A percentile compares a stretch with the other conserved stretches of the same genome.
Evolutionary conservation across 2,329 filamentous ascomycete species (phyloP).

Genomic region (Aspergillus oerlinghausenensis): DNA sequence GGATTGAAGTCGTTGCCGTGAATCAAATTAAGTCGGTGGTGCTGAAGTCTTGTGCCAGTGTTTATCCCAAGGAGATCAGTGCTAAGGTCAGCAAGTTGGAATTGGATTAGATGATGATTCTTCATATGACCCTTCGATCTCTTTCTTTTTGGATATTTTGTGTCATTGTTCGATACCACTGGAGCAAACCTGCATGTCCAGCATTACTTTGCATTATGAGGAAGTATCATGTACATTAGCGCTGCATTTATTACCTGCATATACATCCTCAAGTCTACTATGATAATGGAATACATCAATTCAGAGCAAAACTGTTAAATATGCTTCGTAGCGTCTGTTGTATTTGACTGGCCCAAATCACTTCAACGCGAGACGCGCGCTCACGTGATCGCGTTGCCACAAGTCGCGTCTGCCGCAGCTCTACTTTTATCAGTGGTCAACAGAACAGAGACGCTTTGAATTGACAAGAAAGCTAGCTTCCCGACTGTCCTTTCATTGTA

Average conservation of each 20-base stretch:
- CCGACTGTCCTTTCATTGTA: conserved; percentile 4
- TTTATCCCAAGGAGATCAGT: conserved; percentile 34
- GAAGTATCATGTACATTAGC: conserved; percentile 25
- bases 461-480: conserved; percentile 6
- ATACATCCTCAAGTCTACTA: not conserved
- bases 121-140: not conserved
- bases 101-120: conserved; percentile 23
- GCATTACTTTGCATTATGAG: conserved; percentile 10
- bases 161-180: conserved; percentile 6
- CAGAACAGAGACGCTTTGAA: conserved; percentile 6
- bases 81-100: conserved; percentile 27
- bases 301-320: not conserved
- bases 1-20: conserved; percentile 47
- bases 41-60: conserved; percentile 38
- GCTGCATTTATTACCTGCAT: conserved; percentile 5
- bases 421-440: not conserved
- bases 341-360: conserved; percentile 11
- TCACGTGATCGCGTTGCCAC: conserved; percentile 29
- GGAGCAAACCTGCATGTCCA: conserved; percentile 20
- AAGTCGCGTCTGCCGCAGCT: conserved; percentile 18
- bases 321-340: not conserved
- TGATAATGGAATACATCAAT: conserved; percentile 4
- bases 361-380: conserved; percentile 29
- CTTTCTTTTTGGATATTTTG: conserved; percentile 7
- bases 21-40: conserved; percentile 44